Conservation (phyloP, 352 stramenopile genomes). For the Phytopythium montanum region DNA sequence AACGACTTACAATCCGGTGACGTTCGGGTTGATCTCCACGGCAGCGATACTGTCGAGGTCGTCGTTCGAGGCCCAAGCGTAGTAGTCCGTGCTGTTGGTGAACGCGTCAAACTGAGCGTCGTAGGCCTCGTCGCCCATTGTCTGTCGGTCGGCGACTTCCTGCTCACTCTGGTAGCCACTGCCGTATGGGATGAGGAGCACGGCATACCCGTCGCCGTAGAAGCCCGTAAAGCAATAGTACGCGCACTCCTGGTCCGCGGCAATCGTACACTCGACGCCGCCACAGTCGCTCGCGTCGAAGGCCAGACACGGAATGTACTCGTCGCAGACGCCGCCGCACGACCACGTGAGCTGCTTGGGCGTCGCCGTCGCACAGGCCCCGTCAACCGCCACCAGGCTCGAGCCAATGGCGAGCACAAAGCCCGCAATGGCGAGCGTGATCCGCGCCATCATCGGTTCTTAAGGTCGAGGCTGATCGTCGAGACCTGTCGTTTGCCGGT, state of each 20-base stretch:
- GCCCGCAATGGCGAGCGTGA: too few relatives aligned
- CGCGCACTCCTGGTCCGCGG: conserved; percentile 13
- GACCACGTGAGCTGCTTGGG: conserved; percentile 14
- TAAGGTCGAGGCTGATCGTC: too few relatives aligned
- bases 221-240: conserved; percentile 21
- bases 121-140: conserved; percentile 6
- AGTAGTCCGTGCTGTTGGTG: conserved; percentile 17
- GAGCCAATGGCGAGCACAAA: too few relatives aligned
- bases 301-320: conserved; percentile 16
- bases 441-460: too few relatives aligned
- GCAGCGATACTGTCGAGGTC: conserved; percentile 16
- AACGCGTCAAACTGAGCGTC: conserved; percentile 13
- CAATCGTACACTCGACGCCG: conserved; percentile 10
- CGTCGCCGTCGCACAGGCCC: too few relatives aligned
- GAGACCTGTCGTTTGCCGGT: too few relatives aligned
- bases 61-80: conserved; percentile 26
- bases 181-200: conserved; percentile 22
- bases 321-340: conserved; percentile 17
- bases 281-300: conserved; percentile 12
- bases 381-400: too few relatives aligned
- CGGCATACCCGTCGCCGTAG: background rate
- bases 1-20: conserved; percentile 4
- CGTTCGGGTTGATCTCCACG: conserved; percentile 11
- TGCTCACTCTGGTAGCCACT: conserved; percentile 20
- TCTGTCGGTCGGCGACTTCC: conserved; percentile 12